Percentiles rank a stretch among this genome's conserved stretches.
phyloP scores from a whole-genome alignment of 2,329 filamentous ascomycete genomes.

The Tolypocladium endophyticum region DNA sequence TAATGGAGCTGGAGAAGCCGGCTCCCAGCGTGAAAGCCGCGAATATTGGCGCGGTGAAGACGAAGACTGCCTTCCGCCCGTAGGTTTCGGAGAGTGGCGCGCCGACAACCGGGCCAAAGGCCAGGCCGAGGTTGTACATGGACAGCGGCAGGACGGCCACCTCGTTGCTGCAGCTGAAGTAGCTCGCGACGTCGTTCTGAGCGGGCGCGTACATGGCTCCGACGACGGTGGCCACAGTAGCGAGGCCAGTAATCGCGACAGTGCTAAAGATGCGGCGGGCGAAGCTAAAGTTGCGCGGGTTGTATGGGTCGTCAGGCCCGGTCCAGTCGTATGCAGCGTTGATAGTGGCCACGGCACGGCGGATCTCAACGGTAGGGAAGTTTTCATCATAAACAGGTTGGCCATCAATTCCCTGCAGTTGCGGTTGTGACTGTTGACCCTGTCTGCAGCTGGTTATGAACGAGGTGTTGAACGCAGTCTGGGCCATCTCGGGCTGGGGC shows the following conservation, averaged over 20 bases:
- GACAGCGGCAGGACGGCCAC: slow-evolving; percentile 14
- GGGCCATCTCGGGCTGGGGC: slow-evolving; percentile 2
- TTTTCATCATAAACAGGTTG: neutral
- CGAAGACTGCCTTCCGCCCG: slow-evolving; percentile 35
- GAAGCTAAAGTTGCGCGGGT: slow-evolving; percentile 75
- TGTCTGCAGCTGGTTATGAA: neutral
- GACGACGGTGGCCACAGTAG: slow-evolving; percentile 35
- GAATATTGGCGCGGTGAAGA: slow-evolving; percentile 50
- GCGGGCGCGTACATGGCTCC: slow-evolving; percentile 21
- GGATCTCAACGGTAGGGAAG: slow-evolving; percentile 3
- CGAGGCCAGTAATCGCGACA: slow-evolving; percentile 61
- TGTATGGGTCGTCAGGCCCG: slow-evolving; percentile 55
- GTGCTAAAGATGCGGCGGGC: slow-evolving; percentile 66
- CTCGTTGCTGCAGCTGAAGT: slow-evolving; percentile 8
- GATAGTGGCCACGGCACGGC: slow-evolving; percentile 11
- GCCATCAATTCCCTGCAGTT: neutral
- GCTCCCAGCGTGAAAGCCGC: slow-evolving; percentile 69
- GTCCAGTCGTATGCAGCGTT: slow-evolving; percentile 17
- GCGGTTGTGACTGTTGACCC: neutral
- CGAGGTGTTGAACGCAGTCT: neutral
- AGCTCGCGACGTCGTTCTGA: slow-evolving; percentile 10
- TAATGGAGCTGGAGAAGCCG: slow-evolving; percentile 55
- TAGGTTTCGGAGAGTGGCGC: slow-evolving; percentile 66
- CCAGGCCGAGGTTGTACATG: slow-evolving; percentile 16
- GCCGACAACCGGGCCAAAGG: slow-evolving; percentile 53